These are phyloP conservation scores for Vigna trinervia DNA, from an alignment of 306 rosid genomes.

Conservation along the genomic window DNA sequence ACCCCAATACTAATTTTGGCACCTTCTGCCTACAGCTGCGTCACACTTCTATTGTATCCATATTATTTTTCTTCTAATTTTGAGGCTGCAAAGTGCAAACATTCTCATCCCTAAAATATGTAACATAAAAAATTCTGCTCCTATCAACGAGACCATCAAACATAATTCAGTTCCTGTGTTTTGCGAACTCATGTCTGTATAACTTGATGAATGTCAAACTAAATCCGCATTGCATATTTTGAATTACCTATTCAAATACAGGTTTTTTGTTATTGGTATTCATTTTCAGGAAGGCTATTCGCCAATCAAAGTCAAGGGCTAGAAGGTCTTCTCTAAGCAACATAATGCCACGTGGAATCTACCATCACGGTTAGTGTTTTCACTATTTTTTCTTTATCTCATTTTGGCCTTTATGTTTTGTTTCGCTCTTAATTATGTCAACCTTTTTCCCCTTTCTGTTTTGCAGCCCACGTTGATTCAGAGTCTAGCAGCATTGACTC, in stretches of 20 bases:
- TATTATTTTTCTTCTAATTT: background rate
- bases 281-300: background rate
- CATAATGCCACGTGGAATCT: constrained; percentile 5
- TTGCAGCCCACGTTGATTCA: constrained; percentile 57
- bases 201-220: background rate
- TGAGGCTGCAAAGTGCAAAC: background rate
- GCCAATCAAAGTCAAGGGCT: background rate
- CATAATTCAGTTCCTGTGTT: background rate
- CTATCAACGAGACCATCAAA: background rate
- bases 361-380: constrained; percentile 3
- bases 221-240: background rate
- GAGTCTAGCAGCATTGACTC: constrained; percentile 39
- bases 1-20: background rate
- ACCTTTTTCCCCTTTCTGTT: background rate
- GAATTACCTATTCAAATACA: background rate
- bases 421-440: background rate
- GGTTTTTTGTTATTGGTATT: background rate
- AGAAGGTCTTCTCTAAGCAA: constrained; percentile 4
- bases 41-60: background rate
- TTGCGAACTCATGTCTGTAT: background rate
- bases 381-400: background rate
- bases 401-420: background rate
- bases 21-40: background rate
- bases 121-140: background rate
- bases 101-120: background rate